Evolutionary conservation across 2,329 filamentous ascomycete species (phyloP).

Genomic region (Aspergillus novofumigatus): DNA sequence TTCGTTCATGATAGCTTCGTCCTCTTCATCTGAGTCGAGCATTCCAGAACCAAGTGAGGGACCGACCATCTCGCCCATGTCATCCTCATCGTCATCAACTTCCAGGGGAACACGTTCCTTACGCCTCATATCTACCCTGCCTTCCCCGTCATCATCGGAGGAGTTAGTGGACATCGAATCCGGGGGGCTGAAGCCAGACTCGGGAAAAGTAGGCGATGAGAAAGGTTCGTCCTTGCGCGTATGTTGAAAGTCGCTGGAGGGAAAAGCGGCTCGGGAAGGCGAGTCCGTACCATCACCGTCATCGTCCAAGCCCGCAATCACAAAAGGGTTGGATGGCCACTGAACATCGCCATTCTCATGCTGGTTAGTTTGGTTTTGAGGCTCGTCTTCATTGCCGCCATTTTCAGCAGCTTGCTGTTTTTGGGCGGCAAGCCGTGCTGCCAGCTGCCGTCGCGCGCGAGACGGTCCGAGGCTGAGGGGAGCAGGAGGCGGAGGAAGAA

Average conservation of each 20-base stretch:
- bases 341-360: slow-evolving; percentile 21
- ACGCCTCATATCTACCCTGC: slow-evolving; percentile 36
- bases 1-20: slow-evolving; percentile 55
- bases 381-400: slow-evolving; percentile 23
- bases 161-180: slow-evolving; percentile 39
- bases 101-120: slow-evolving; percentile 52
- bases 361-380: slow-evolving; percentile 10
- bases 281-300: slow-evolving; percentile 22
- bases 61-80: slow-evolving; percentile 48
- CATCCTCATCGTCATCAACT: slow-evolving; percentile 52
- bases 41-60: slow-evolving; percentile 43
- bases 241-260: slow-evolving; percentile 28
- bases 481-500: slow-evolving; percentile 58
- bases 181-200: slow-evolving; percentile 36
- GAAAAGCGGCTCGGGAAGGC: slow-evolving; percentile 24
- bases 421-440: slow-evolving; percentile 75
- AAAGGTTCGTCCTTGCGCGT: slow-evolving; percentile 22
- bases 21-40: slow-evolving; percentile 50
- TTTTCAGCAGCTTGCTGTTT: slow-evolving; percentile 57
- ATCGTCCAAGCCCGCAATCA: slow-evolving; percentile 35
- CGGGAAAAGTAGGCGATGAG: slow-evolving; percentile 34
- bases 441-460: slow-evolving; percentile 81
- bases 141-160: slow-evolving; percentile 39
- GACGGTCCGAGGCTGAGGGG: slow-evolving; percentile 83
- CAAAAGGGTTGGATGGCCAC: slow-evolving; percentile 36